Conservation (phyloP, 768 basidiomycete species). For the Macrolepiota albuminosa region DNA sequence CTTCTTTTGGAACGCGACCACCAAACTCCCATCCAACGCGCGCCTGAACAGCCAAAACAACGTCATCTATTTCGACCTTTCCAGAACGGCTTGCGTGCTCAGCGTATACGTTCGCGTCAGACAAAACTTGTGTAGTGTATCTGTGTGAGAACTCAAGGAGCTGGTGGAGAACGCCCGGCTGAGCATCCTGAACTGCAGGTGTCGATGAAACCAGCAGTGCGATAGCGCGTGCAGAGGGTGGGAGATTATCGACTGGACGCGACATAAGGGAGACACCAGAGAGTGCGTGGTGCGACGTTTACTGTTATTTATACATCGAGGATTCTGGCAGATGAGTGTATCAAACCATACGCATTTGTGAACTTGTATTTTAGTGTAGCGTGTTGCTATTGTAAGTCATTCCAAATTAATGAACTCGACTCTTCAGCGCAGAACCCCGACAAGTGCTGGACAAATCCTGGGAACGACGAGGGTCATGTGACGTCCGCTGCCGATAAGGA, state of each 20-base stretch:
- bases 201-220: constrained; percentile 80
- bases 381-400: background rate
- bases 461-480: background rate
- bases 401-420: background rate
- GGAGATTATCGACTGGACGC: constrained; percentile 60
- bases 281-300: background rate
- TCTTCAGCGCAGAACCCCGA: background rate
- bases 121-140: constrained; percentile 78
- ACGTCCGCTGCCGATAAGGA: background rate
- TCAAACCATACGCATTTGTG: background rate
- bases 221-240: constrained; percentile 82
- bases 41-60: constrained; percentile 77
- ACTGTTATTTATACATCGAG: background rate
- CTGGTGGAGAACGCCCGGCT: constrained; percentile 83
- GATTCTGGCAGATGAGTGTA: background rate
- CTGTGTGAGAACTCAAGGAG: constrained; percentile 83
- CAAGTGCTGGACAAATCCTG: background rate
- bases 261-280: constrained; percentile 28
- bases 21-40: constrained; percentile 93
- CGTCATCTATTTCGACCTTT: constrained; percentile 81
- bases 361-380: background rate
- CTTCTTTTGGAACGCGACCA: constrained; percentile 86
- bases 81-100: constrained; percentile 78
- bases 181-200: constrained; percentile 80
- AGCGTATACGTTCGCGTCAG: constrained; percentile 82